Conservation (phyloP, 2,329 filamentous ascomycete species). For the Aspergillus brasiliensis region DNA sequence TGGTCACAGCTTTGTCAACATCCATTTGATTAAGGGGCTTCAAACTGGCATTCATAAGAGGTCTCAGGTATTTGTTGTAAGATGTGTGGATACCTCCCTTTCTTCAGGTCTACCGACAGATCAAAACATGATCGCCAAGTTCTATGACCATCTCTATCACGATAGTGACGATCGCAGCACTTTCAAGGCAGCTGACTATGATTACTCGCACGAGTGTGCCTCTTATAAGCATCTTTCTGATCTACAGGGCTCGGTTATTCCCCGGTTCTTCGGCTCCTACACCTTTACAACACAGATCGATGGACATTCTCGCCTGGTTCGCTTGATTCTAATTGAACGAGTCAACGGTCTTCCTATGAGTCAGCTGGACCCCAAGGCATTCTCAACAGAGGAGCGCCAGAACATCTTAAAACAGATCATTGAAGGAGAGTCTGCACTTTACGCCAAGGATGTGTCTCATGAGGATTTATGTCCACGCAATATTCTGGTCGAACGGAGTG, state of each 20-base stretch:
- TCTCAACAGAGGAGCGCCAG: background rate
- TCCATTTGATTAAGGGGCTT: background rate
- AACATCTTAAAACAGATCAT: background rate
- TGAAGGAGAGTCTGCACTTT: background rate
- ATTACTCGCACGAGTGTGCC: constrained; percentile 3
- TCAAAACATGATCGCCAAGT: constrained; percentile 3
- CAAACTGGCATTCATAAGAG: background rate
- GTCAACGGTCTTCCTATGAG: background rate
- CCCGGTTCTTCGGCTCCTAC: constrained; percentile 2
- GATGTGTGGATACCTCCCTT: background rate
- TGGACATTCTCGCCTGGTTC: background rate
- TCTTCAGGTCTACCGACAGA: background rate
- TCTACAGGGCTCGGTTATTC: background rate
- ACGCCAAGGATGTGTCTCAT: background rate
- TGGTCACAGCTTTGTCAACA: background rate
- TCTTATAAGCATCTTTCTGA: background rate
- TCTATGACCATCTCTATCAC: background rate
- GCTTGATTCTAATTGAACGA: background rate
- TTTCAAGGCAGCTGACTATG: constrained; percentile 1
- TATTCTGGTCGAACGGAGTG: background rate
- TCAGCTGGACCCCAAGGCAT: background rate
- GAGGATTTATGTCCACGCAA: background rate
- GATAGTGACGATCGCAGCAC: background rate
- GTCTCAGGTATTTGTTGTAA: background rate
- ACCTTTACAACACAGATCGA: background rate